phyloP scores from a whole-genome alignment of 2,329 filamentous ascomycete species.

The Rutstroemia sp. region DNA sequence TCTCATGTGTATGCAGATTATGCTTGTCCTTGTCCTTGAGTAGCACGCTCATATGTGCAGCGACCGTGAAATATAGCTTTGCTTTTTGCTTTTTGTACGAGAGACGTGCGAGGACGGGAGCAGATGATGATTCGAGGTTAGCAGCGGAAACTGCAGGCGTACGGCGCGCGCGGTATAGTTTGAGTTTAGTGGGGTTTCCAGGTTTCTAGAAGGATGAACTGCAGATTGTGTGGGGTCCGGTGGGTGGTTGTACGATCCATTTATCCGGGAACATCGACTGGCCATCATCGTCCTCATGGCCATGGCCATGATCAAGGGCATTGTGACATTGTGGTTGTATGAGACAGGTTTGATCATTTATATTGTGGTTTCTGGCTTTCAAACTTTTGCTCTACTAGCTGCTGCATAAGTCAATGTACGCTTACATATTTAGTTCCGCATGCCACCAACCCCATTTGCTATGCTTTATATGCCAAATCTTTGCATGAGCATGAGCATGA shows the following conservation, averaged over 20 bases:
- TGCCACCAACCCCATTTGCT: neutral
- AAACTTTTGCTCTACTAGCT: too few relatives aligned
- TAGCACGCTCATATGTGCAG: neutral
- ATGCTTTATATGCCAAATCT: neutral
- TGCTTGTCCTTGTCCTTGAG: neutral
- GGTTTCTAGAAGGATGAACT: constrained; percentile 5
- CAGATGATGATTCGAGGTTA: neutral
- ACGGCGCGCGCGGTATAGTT: neutral
- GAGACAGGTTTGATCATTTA: too few relatives aligned
- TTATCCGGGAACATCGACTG: too few relatives aligned
- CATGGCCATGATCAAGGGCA: too few relatives aligned
- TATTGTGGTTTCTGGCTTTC: too few relatives aligned
- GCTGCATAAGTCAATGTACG: too few relatives aligned
- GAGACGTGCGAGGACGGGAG: neutral
- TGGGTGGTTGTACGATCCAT: neutral
- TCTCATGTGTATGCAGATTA: neutral
- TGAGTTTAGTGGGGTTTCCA: constrained; percentile 2
- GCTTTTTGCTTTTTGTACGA: neutral
- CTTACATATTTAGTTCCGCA: too few relatives aligned
- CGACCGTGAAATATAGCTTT: neutral
- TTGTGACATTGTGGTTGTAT: too few relatives aligned
- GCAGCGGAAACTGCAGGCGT: neutral
- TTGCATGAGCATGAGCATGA: neutral
- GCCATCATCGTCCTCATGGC: too few relatives aligned
- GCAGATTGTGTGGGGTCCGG: constrained; percentile 7